A percentile compares a stretch with the other conserved stretches of the same genome.
Conservation (phyloP, 129 eudicot species). For the Centella asiatica region DNA sequence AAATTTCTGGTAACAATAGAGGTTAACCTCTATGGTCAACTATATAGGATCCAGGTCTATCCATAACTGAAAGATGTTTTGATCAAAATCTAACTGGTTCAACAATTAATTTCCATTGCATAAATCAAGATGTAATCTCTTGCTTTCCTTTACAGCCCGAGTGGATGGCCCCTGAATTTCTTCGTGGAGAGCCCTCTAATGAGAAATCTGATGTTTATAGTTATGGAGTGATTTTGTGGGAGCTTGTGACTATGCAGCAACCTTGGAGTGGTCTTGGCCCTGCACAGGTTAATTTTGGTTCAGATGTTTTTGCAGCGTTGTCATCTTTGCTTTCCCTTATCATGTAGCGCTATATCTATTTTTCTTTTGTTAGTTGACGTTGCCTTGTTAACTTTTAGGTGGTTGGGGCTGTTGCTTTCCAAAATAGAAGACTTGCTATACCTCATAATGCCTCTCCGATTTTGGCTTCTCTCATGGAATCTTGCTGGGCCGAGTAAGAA, state of each 20-base stretch:
- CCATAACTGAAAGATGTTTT: slow-evolving; percentile 5
- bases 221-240: slow-evolving; percentile 98
- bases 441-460: slow-evolving; percentile 60
- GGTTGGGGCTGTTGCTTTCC: slow-evolving; percentile 98
- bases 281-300: slow-evolving; percentile 55
- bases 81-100: slow-evolving; percentile 9
- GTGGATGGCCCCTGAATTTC: slow-evolving; percentile 99
- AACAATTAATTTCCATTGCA: slow-evolving; percentile 9
- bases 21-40: background rate
- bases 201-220: slow-evolving; percentile 94
- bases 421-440: slow-evolving; percentile 75
- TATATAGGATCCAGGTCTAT: background rate
- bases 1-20: background rate
- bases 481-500: slow-evolving; percentile 97
- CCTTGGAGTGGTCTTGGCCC: slow-evolving; percentile 96
- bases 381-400: slow-evolving; percentile 37
- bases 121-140: slow-evolving; percentile 20
- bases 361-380: slow-evolving; percentile 10
- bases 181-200: slow-evolving; percentile 87
- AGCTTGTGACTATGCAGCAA: slow-evolving; percentile 89
- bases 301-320: background rate
- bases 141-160: slow-evolving; percentile 68
- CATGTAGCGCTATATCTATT: background rate
- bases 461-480: slow-evolving; percentile 74
- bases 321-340: background rate